These are phyloP conservation scores for Dipodascus geniculatus DNA, from an alignment of 805 yeast species.

Conservation along the genomic window DNA sequence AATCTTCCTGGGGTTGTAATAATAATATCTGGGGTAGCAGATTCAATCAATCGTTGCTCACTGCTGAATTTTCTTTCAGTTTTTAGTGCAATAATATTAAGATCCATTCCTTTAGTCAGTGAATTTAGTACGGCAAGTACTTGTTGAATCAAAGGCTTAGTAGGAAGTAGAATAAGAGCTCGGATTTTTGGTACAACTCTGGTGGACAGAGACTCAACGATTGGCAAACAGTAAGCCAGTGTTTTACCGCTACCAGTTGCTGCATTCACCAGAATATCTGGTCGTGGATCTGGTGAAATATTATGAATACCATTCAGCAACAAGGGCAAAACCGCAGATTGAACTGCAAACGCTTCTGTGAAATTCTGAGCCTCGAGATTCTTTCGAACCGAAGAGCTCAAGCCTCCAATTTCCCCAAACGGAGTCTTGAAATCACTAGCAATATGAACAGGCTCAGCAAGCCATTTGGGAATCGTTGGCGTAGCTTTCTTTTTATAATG, in stretches of 20 bases:
- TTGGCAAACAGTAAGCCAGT: slow-evolving; percentile 74
- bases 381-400: not conserved
- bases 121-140: slow-evolving; percentile 53
- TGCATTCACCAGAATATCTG: slow-evolving; percentile 77
- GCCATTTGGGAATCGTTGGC: slow-evolving; percentile 39
- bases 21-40: slow-evolving; percentile 25
- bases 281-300: slow-evolving; percentile 25
- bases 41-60: slow-evolving; percentile 43
- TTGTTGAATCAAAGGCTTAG: slow-evolving; percentile 76
- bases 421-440: slow-evolving; percentile 35
- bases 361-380: slow-evolving; percentile 40
- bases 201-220: slow-evolving; percentile 51
- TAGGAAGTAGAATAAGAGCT: slow-evolving; percentile 77
- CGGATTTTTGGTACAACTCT: slow-evolving; percentile 63
- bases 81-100: slow-evolving; percentile 47
- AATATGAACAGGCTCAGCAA: slow-evolving; percentile 49
- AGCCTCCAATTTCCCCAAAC: slow-evolving; percentile 38
- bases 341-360: slow-evolving; percentile 63
- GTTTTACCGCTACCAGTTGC: slow-evolving; percentile 97
- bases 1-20: slow-evolving; percentile 76
- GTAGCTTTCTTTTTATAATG: not conserved
- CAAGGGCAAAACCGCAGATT: slow-evolving; percentile 50
- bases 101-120: slow-evolving; percentile 53
- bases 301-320: slow-evolving; percentile 32
- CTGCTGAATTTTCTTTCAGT: slow-evolving; percentile 47